These are phyloP conservation scores for Delonix regia DNA, from an alignment of 306 rosid species.

Conservation along the genomic window DNA sequence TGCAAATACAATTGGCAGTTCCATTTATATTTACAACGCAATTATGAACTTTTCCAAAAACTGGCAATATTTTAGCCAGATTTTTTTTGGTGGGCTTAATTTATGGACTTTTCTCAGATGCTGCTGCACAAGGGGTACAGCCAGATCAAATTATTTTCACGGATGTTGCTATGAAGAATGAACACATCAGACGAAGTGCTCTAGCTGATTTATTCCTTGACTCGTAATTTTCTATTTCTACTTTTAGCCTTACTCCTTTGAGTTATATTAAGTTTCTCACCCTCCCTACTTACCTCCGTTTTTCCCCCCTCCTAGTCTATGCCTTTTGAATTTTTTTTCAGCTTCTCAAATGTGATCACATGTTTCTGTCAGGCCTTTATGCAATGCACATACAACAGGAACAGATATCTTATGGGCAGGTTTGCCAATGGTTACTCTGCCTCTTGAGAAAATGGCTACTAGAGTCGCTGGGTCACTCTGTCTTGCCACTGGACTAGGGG, in stretches of 20 bases:
- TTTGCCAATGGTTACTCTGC: constrained; percentile 91
- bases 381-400: constrained; percentile 99
- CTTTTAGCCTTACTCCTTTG: background rate
- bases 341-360: constrained; percentile 8
- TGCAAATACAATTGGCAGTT: background rate
- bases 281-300: too few species aligned
- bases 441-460: constrained; percentile 97
- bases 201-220: constrained; percentile 94
- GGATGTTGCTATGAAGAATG: constrained; percentile 92
- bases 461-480: constrained; percentile 98
- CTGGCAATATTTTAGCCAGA: background rate
- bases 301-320: too few species aligned
- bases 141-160: constrained; percentile 93
- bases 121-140: constrained; percentile 82
- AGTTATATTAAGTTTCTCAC: background rate
- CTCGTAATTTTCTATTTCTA: constrained; percentile 52
- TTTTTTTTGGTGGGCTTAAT: constrained; percentile 9
- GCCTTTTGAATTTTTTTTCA: background rate
- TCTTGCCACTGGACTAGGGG: constrained; percentile 88
- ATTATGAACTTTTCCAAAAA: background rate
- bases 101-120: constrained; percentile 60
- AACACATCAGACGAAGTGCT: constrained; percentile 90
- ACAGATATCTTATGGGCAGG: constrained; percentile 98
- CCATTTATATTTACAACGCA: background rate
- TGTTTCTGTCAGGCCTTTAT: constrained; percentile 69